Evolutionary conservation across 768 basidiomycete species (phyloP).

Genomic region (Porphyrellus cyaneotinctus): DNA sequence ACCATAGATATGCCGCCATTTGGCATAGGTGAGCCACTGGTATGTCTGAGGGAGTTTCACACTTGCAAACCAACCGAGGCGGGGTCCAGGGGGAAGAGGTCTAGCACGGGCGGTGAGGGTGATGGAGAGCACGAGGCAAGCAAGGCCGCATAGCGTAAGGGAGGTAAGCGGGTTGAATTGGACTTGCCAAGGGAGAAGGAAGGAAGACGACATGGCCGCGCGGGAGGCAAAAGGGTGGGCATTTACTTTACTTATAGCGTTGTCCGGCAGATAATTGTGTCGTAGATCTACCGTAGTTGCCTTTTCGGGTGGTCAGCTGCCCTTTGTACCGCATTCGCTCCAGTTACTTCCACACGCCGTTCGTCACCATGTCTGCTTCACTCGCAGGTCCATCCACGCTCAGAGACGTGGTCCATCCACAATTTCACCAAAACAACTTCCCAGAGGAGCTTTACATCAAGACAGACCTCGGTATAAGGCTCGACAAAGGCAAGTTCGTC

Average conservation of each 20-base stretch:
- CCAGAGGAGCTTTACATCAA: constrained; percentile 79
- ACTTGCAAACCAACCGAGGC: constrained; percentile 34
- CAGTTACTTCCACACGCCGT: neutral
- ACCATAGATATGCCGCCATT: constrained; percentile 45
- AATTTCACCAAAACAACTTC: constrained; percentile 93
- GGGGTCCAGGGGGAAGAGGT: constrained; percentile 41
- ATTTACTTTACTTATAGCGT: neutral
- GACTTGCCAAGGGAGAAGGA: neutral
- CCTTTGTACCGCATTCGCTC: neutral
- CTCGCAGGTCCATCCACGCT: constrained; percentile 55
- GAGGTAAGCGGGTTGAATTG: neutral
- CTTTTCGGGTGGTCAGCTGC: neutral
- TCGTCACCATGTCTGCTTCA: constrained; percentile 37
- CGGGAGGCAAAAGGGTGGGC: neutral
- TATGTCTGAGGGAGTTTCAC: constrained; percentile 33
- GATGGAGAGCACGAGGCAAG: constrained; percentile 12
- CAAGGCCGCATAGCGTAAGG: constrained; percentile 6
- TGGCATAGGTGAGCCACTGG: constrained; percentile 45
- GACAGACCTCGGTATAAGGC: constrained; percentile 75
- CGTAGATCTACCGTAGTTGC: neutral
- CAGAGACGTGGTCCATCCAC: constrained; percentile 74
- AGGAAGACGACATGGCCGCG: neutral
- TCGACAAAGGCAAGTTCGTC: constrained; percentile 72
- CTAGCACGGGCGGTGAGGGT: constrained; percentile 1
- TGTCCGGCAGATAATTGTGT: neutral